A percentile compares a stretch with the other conserved stretches of the same genome.
phyloP scores from a whole-genome alignment of 805 yeast species.

The Cyberlindnera nakhonratchasimensis region DNA sequence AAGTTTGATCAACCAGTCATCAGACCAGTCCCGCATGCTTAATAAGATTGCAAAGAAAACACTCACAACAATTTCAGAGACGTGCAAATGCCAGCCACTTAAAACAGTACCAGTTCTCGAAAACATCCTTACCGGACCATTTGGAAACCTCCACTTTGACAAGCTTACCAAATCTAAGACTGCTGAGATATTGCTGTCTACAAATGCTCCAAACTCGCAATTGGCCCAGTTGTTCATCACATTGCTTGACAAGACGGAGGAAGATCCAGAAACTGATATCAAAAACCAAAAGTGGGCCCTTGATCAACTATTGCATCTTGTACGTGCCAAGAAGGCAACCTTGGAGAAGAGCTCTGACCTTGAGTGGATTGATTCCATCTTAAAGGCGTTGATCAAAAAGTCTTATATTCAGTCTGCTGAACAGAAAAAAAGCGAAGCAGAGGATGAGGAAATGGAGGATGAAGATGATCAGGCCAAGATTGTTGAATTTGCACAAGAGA shows the following conservation, averaged over 20 bases:
- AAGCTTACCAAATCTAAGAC: slow-evolving; percentile 70
- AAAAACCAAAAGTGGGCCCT: slow-evolving; percentile 47
- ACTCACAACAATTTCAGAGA: slow-evolving; percentile 41
- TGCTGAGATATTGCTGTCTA: slow-evolving; percentile 32
- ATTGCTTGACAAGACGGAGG: slow-evolving; percentile 16
- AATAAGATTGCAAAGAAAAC: slow-evolving; percentile 61
- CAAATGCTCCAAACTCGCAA: slow-evolving; percentile 12
- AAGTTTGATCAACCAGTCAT: slow-evolving; percentile 70
- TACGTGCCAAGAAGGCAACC: slow-evolving; percentile 40
- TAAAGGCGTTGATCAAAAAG: slow-evolving; percentile 30
- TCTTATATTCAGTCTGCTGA: slow-evolving; percentile 28
- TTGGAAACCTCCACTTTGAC: slow-evolving; percentile 71
- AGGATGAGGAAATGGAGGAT: slow-evolving; percentile 5
- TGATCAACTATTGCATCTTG: slow-evolving; percentile 54
- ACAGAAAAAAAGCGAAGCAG: slow-evolving; percentile 7
- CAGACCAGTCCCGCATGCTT: slow-evolving; percentile 61
- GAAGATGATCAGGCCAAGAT: slow-evolving; percentile 29
- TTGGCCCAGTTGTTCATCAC: slow-evolving; percentile 20
- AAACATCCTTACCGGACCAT: slow-evolving; percentile 38
- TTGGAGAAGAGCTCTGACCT: slow-evolving; percentile 23
- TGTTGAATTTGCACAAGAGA: slow-evolving; percentile 48
- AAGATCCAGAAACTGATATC: slow-evolving; percentile 13
- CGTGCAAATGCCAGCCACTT: slow-evolving; percentile 35
- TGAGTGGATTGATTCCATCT: slow-evolving; percentile 30
- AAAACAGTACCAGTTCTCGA: slow-evolving; percentile 33